Conservation (phyloP, 345 rosid genomes). For the Cochlearia excelsa region DNA sequence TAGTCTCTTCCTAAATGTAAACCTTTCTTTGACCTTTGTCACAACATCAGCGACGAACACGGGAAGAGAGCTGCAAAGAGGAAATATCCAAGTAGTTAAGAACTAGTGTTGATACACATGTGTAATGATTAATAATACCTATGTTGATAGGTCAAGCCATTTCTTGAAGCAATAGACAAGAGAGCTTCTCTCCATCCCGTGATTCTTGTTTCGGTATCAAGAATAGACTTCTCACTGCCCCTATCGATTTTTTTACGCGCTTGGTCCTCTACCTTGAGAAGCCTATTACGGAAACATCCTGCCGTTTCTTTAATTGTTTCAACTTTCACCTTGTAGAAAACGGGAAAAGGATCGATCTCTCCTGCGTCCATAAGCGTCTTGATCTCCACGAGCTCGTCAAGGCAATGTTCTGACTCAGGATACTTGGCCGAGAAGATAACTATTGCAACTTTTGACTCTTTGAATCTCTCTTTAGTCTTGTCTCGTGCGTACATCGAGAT, state of each 20-base stretch:
- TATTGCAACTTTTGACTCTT: constrained; percentile 20
- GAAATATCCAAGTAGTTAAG: neutral
- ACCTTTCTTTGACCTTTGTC: constrained; percentile 7
- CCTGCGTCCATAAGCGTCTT: constrained; percentile 25
- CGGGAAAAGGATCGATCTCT: constrained; percentile 10
- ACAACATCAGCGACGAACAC: constrained; percentile 4
- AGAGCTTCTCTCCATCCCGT: constrained; percentile 23
- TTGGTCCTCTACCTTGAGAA: constrained; percentile 16
- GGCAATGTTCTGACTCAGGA: constrained; percentile 4
- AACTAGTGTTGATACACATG: neutral
- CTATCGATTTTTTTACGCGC: constrained; percentile 8
- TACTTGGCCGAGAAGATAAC: constrained; percentile 21
- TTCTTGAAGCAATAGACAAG: constrained; percentile 7
- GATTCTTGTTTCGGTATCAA: constrained; percentile 19
- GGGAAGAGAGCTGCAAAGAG: constrained; percentile 12
- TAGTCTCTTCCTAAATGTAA: neutral
- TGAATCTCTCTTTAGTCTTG: neutral
- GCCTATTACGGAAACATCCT: constrained; percentile 4
- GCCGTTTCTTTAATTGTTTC: neutral
- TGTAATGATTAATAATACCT: neutral
- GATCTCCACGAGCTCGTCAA: constrained; percentile 29
- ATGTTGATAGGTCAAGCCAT: neutral
- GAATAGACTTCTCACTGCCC: neutral
- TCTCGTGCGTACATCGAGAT: neutral
- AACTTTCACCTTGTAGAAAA: constrained; percentile 4